These are phyloP conservation scores for Helotiales sp. DNA, from an alignment of 2,329 filamentous ascomycete genomes.

Conservation along the genomic window DNA sequence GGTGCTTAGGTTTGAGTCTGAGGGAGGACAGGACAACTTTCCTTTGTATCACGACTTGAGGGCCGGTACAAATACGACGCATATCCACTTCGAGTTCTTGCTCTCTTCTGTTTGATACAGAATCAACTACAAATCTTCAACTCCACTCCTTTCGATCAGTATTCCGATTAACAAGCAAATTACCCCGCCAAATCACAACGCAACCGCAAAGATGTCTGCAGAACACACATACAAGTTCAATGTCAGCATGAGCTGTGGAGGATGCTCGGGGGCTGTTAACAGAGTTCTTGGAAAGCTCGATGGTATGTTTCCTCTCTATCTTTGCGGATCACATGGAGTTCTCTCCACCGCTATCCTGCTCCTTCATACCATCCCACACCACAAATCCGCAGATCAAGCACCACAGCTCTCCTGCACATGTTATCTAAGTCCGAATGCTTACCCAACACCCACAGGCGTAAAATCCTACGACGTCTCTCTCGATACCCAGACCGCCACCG, in stretches of 20 bases:
- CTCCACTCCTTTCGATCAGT: neutral
- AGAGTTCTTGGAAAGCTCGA: slow-evolving; percentile 90
- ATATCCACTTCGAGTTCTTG: neutral
- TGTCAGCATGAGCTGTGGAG: slow-evolving; percentile 90
- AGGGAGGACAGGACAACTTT: neutral
- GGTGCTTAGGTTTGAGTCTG: neutral
- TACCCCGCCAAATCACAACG: neutral
- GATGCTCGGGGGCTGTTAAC: slow-evolving; percentile 93
- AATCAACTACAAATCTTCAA: neutral
- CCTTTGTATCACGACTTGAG: neutral
- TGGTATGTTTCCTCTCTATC: slow-evolving; percentile 52
- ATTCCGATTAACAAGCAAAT: neutral
- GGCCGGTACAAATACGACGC: neutral
- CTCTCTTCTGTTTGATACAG: neutral
- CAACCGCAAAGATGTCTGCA: slow-evolving; percentile 16
- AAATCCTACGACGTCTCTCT: slow-evolving; percentile 86
- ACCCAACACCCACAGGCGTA: slow-evolving; percentile 60
- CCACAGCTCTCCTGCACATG: neutral
- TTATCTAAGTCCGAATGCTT: neutral
- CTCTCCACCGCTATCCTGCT: neutral
- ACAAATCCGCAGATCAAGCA: neutral
- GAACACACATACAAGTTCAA: slow-evolving; percentile 95
- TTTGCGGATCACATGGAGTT: neutral
- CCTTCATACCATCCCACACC: neutral
- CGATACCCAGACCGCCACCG: slow-evolving; percentile 78